Evolutionary conservation across 2,329 filamentous ascomycete species (phyloP).

Genomic region (Pleoardoris graminearum): DNA sequence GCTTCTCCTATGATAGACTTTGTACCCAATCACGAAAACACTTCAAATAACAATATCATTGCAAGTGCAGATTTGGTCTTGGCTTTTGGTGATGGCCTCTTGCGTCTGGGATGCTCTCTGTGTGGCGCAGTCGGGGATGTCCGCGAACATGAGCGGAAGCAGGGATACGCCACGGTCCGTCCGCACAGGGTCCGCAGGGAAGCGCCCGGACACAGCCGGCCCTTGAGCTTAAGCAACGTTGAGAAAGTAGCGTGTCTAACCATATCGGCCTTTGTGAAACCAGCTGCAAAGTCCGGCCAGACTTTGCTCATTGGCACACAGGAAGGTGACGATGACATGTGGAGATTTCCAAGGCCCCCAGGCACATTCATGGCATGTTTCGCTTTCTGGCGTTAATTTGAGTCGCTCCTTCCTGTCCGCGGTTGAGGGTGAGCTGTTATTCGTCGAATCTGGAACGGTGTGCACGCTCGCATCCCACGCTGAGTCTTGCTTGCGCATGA

Average conservation of each 20-base stretch:
- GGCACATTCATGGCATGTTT: background rate
- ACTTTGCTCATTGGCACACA: too few species aligned
- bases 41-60: background rate
- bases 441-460: too few species aligned
- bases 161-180: background rate
- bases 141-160: background rate
- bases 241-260: too few species aligned
- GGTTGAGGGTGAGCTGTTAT: too few species aligned
- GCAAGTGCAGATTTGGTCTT: background rate
- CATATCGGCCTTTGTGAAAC: too few species aligned
- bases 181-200: too few species aligned
- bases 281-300: too few species aligned
- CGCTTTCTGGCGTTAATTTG: too few species aligned
- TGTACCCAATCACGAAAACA: slow-evolving; percentile 1
- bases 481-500: too few species aligned
- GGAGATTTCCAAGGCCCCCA: background rate
- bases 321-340: background rate
- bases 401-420: too few species aligned
- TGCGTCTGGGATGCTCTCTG: background rate
- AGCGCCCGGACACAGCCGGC: too few species aligned
- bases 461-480: too few species aligned
- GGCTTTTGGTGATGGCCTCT: background rate
- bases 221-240: background rate
- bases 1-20: background rate
- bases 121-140: background rate